Evolutionary conservation across 495 filamentous ascomycete species (phyloP).

Genomic region (Astrothelium subdiscretum): DNA sequence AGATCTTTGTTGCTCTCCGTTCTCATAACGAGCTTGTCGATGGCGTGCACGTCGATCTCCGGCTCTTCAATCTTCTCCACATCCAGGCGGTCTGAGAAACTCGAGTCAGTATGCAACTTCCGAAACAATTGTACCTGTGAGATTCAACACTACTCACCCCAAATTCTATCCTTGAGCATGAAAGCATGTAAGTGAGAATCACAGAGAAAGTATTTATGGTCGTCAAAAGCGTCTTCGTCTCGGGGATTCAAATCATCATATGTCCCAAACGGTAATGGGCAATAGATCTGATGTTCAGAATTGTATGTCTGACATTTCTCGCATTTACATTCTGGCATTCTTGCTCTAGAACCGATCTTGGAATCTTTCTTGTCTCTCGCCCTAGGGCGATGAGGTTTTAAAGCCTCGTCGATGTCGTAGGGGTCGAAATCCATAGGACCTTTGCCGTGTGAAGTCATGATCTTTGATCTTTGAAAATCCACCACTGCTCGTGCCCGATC

Average conservation of each 20-base stretch:
- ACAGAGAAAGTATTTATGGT: not conserved
- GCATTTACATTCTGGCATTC: not conserved
- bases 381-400: not conserved
- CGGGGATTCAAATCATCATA: not conserved
- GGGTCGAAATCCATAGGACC: not conserved
- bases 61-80: not conserved
- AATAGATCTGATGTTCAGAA: not conserved
- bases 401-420: not conserved
- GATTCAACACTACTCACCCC: not conserved
- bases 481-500: not conserved
- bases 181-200: not conserved
- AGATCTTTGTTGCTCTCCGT: not conserved
- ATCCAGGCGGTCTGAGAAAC: not conserved
- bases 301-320: not conserved
- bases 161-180: not conserved
- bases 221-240: not conserved
- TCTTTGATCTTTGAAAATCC: not conserved
- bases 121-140: not conserved
- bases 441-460: not conserved
- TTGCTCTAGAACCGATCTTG: not conserved
- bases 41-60: not conserved
- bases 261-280: not conserved
- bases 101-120: not conserved
- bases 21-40: not conserved
- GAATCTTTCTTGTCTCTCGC: not conserved